Conservation (phyloP, 2,329 filamentous ascomycete species). For the Alternaria triticina region DNA sequence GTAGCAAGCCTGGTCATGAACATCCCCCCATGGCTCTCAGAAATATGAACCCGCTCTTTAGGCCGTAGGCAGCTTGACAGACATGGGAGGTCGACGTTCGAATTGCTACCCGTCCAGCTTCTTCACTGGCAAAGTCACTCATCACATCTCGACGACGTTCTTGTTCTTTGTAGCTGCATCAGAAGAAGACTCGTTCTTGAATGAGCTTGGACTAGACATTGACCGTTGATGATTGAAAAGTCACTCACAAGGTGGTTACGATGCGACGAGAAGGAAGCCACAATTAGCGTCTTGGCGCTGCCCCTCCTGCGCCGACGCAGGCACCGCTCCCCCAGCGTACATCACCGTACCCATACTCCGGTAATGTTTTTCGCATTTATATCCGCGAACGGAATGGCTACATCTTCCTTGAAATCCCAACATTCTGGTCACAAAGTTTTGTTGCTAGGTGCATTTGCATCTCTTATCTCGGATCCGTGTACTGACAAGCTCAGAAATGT, state of each 20-base stretch:
- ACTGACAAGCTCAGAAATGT: too few relatives aligned
- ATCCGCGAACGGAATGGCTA: not conserved
- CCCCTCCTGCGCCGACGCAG: not conserved
- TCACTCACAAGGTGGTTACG: not conserved
- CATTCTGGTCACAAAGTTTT: not conserved
- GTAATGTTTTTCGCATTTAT: not conserved
- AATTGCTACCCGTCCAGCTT: not conserved
- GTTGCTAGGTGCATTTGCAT: not conserved
- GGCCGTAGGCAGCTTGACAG: not conserved
- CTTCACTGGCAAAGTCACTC: not conserved
- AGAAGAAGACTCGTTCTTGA: not conserved
- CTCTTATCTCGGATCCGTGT: not conserved
- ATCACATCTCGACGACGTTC: not conserved
- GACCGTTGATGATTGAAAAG: not conserved
- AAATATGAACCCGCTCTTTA: not conserved
- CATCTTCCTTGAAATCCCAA: not conserved
- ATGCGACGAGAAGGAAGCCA: not conserved
- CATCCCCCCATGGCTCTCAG: not conserved
- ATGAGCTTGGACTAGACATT: not conserved
- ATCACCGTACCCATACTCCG: not conserved
- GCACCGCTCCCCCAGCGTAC: not conserved
- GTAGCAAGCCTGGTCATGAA: not conserved
- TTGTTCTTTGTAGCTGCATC: not conserved
- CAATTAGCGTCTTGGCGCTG: not conserved
- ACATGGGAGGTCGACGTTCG: not conserved